A percentile compares a stretch with the other conserved stretches of the same genome.
Evolutionary conservation across 2,329 filamentous ascomycete genomes (phyloP).

Genomic region (Talaromyces verruculosus): DNA sequence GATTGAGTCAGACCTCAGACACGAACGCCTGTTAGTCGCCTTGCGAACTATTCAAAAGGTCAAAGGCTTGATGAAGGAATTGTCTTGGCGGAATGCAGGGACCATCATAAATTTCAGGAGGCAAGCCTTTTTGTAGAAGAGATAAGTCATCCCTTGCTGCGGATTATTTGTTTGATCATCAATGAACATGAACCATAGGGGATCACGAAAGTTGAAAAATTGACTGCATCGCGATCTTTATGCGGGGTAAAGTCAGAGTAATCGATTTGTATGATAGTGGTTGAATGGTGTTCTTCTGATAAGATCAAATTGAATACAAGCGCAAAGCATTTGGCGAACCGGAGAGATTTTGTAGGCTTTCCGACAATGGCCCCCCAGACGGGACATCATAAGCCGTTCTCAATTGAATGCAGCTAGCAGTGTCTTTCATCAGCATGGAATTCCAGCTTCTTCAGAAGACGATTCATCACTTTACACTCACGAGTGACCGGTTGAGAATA

Average conservation of each 20-base stretch:
- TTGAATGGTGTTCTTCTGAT: not conserved
- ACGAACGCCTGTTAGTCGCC: constrained; percentile 14
- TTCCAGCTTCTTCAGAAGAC: not conserved
- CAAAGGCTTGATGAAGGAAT: constrained; percentile 8
- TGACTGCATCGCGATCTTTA: not conserved
- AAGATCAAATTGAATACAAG: not conserved
- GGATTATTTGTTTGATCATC: constrained; percentile 13
- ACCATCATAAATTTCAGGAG: constrained; percentile 8
- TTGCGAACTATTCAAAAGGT: not conserved
- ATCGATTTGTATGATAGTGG: not conserved
- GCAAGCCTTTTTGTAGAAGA: constrained; percentile 1
- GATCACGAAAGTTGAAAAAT: not conserved
- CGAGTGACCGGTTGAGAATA: not conserved
- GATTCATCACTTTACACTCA: constrained; percentile 8
- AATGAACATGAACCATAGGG: not conserved
- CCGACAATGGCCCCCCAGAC: not conserved
- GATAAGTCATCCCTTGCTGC: constrained; percentile 19
- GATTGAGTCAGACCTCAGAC: not conserved
- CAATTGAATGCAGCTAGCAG: not conserved
- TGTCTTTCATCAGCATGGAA: not conserved
- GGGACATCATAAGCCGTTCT: not conserved
- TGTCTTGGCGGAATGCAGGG: constrained; percentile 22
- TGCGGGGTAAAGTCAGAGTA: constrained; percentile 15
- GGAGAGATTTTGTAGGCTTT: not conserved
- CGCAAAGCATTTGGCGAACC: not conserved